Evolutionary conservation across 164 flowering plant genomes (phyloP).

Genomic region (Chimonanthus praecox): DNA sequence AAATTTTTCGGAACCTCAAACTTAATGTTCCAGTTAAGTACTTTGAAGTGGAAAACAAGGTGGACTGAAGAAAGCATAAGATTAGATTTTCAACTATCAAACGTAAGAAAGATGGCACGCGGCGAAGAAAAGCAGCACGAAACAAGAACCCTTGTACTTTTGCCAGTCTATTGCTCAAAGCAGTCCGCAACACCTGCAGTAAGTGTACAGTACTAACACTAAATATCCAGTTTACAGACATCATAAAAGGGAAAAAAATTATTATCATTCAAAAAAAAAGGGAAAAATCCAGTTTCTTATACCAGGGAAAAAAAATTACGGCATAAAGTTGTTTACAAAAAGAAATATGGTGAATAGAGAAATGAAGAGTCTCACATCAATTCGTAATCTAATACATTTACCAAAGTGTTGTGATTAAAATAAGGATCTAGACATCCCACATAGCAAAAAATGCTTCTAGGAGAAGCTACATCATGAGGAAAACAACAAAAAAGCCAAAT

Average conservation of each 20-base stretch:
- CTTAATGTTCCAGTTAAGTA: constrained; percentile 87
- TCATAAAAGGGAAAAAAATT: not conserved
- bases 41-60: constrained; percentile 85
- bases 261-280: too few species aligned
- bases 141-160: constrained; percentile 98
- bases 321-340: too few species aligned
- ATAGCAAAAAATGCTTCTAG: too few species aligned
- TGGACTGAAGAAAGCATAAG: constrained; percentile 86
- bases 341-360: too few species aligned
- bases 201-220: not conserved
- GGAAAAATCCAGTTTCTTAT: too few species aligned
- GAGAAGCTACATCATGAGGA: too few species aligned
- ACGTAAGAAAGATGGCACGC: constrained; percentile 75
- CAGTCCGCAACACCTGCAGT: constrained; percentile 79
- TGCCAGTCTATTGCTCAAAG: constrained; percentile 91
- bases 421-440: too few species aligned
- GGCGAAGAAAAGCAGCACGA: constrained; percentile 96
- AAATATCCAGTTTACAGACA: not conserved
- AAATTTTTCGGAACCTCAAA: constrained; percentile 76
- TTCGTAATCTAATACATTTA: too few species aligned
- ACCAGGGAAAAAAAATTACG: too few species aligned
- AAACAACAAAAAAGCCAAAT: too few species aligned
- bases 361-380: too few species aligned
- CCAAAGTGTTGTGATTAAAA: too few species aligned
- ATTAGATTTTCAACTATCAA: constrained; percentile 82